A percentile compares a stretch with the other conserved stretches of the same genome.
These are phyloP conservation scores for Tricholoma terreum DNA, from an alignment of 768 basidiomycete genomes.

Conservation along the genomic window DNA sequence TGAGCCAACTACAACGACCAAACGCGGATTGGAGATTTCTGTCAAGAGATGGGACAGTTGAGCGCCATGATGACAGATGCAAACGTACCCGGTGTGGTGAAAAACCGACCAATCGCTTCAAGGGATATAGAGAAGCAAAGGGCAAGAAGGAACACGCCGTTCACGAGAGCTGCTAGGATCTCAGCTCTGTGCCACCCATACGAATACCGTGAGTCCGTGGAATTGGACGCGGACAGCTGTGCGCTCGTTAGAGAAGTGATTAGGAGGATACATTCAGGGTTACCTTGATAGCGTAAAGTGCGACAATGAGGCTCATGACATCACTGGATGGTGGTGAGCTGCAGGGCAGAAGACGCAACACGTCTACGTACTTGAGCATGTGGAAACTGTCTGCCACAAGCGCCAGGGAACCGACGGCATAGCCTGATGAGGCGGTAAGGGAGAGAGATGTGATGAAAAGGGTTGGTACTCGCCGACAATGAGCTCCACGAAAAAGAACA, in stretches of 20 bases:
- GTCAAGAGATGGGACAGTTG: not conserved
- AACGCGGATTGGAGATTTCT: conserved; percentile 87
- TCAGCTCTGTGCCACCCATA: conserved; percentile 99
- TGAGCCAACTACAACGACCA: conserved; percentile 88
- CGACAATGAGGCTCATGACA: conserved; percentile 92
- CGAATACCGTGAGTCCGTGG: conserved; percentile 75
- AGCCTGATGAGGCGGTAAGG: conserved; percentile 49
- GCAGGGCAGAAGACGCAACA: not conserved
- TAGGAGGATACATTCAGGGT: conserved; percentile 8
- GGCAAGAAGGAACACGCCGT: conserved; percentile 95
- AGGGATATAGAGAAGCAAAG: conserved; percentile 94
- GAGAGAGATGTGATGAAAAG: conserved; percentile 9
- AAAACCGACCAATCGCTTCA: conserved; percentile 90
- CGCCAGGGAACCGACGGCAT: conserved; percentile 93
- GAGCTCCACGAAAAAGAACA: conserved; percentile 87
- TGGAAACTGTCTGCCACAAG: conserved; percentile 97
- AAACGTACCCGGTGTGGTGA: conserved; percentile 69
- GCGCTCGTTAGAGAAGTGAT: conserved; percentile 6
- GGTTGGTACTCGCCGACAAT: conserved; percentile 54
- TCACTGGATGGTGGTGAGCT: conserved; percentile 55
- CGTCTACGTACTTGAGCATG: conserved; percentile 84
- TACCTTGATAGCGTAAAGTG: conserved; percentile 91
- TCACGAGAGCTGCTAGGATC: conserved; percentile 90
- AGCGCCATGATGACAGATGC: not conserved
- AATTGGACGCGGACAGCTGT: conserved; percentile 62